Base-by-base conservation (phyloP, 2,329 filamentous ascomycete genomes). In the Leptographium lundbergii region DNA sequence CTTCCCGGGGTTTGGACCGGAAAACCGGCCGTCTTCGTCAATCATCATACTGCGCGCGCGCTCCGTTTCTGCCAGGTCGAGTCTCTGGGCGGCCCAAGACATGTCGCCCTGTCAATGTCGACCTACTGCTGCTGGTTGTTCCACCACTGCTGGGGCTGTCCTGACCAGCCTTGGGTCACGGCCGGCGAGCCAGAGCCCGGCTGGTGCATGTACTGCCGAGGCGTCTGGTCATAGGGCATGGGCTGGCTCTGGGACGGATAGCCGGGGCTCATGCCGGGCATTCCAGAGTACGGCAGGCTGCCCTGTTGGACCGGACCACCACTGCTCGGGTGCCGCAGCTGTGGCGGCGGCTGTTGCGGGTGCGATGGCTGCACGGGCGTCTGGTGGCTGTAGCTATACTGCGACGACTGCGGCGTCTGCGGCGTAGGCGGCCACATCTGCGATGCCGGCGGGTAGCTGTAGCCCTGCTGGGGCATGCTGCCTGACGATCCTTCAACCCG, bases 351-450 rank as follows among this genome's bases (percentile, higher is more conserved):
- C 62, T 81, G 79, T 1, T 75, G 74, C 11, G 81, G 74, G 64
- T 81, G 78, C 7, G 72, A 71, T 34, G 68, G 67, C 63, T 77
- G 75, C 29, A 77, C 75, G 64, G 79, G 81, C 61, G 74, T 74
- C 56, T 77, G 76, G 65, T 79, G 82, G 63, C 72, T 77, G 65
- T 77, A 76, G 63, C 73, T 77, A 63, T 83, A 80, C 64, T 83
- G 81, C 11, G 81, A 76, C 19, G 80, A 76, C 69, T 86, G 86
- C 50, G 85, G 82, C 55, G 81, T 79, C 63, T 88, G 85, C 36
- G 85, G 82, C 54, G 81, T 79, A 63, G 88, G 85, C 36, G 80
- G 78, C 84, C 84, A 87, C 77, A 87, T 84, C 67, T 82, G 82
- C 61, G 74, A 75, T 48, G 80, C 76, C 59, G 80, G 77, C 14